phyloP scores from a whole-genome alignment of 805 yeast genomes.

The Candida tammaniensis region DNA sequence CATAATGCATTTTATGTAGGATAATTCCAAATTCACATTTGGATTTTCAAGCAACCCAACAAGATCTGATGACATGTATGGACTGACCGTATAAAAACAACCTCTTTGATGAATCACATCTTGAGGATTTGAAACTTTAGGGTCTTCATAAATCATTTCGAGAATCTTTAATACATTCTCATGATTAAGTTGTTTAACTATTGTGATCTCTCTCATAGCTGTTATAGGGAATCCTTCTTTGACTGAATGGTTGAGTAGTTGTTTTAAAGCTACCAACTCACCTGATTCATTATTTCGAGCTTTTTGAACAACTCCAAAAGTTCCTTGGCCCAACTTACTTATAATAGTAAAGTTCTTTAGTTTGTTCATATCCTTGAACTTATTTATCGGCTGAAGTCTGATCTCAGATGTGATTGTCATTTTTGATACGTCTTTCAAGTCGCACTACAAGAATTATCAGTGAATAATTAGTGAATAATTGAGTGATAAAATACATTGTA shows the following conservation, averaged over 20 bases:
- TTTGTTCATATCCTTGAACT: constrained; percentile 30
- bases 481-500: too few species aligned
- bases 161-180: constrained; percentile 70
- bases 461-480: too few species aligned
- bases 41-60: constrained; percentile 88
- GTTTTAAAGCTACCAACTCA: constrained; percentile 80
- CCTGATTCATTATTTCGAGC: constrained; percentile 58
- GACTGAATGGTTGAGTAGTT: constrained; percentile 71
- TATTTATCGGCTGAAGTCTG: constrained; percentile 9
- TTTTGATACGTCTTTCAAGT: too few species aligned
- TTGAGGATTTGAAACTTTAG: constrained; percentile 29
- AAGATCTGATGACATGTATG: constrained; percentile 89
- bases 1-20: constrained; percentile 83
- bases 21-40: constrained; percentile 50
- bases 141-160: constrained; percentile 62
- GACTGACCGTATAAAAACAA: constrained; percentile 80
- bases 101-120: constrained; percentile 39
- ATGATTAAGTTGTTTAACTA: constrained; percentile 68
- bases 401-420: not conserved
- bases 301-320: constrained; percentile 73
- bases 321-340: constrained; percentile 43
- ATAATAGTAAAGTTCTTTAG: constrained; percentile 31
- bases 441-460: too few species aligned
- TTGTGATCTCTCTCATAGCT: constrained; percentile 87
- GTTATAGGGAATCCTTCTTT: constrained; percentile 90